Conservation (phyloP, 345 rosid genomes). For the Corchorus olitorius region DNA sequence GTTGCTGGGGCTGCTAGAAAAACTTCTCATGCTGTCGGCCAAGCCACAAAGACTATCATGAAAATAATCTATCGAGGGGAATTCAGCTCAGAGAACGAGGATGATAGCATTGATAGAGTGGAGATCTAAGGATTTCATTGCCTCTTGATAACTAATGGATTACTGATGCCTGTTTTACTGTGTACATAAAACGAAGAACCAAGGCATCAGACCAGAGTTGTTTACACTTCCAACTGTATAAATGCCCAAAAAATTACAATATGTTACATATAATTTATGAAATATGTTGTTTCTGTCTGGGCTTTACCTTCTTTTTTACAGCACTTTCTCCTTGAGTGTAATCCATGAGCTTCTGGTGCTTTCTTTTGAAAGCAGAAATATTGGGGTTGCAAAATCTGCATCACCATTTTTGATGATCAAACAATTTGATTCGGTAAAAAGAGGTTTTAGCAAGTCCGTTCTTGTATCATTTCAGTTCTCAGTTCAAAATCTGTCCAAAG, state of each 20-base stretch:
- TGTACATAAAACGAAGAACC: constrained; percentile 18
- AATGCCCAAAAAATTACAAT: not conserved
- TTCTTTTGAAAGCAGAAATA: not conserved
- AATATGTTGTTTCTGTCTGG: not conserved
- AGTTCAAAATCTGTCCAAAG: not conserved
- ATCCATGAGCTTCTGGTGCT: not conserved
- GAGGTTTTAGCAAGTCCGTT: not conserved
- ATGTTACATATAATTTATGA: not conserved
- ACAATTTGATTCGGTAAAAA: not conserved
- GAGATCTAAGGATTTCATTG: constrained; percentile 32
- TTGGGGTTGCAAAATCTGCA: not conserved
- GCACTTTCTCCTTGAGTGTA: not conserved
- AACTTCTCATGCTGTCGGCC: constrained; percentile 78
- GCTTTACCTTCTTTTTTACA: not conserved
- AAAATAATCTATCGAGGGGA: constrained; percentile 64
- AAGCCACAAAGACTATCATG: constrained; percentile 71
- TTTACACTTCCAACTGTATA: not conserved
- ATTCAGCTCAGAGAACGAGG: constrained; percentile 32
- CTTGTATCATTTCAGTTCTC: not conserved
- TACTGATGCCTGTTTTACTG: constrained; percentile 6
- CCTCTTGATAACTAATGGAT: not conserved
- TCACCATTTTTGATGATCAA: not conserved
- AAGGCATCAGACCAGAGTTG: not conserved
- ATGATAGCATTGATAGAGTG: constrained; percentile 38
- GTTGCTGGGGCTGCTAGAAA: constrained; percentile 80